phyloP scores from a whole-genome alignment of 2,329 filamentous ascomycete genomes.

The Calonectria naviculata region DNA sequence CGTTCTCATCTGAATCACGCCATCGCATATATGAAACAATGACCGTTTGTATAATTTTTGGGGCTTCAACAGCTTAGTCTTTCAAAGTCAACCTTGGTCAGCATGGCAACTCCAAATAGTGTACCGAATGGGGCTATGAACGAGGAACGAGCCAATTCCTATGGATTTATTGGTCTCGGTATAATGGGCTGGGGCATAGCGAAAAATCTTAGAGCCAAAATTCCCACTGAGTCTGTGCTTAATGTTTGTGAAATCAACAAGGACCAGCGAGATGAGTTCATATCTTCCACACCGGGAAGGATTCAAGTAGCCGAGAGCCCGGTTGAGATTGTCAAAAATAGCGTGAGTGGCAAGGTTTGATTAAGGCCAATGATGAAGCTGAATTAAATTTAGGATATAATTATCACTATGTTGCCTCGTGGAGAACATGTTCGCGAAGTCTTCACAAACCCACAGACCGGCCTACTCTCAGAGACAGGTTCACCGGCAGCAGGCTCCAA shows the following conservation, averaged over 20 bases:
- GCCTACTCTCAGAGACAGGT: constrained; percentile 10
- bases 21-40: no score
- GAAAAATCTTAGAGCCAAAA: constrained; percentile 43
- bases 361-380: no score
- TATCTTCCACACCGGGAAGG: no score
- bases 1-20: no score
- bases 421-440: constrained; percentile 13
- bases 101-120: no score
- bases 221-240: constrained; percentile 37
- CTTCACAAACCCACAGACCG: constrained; percentile 2
- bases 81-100: no score
- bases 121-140: no score
- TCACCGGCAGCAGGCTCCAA: background rate
- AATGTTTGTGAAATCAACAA: constrained; percentile 42
- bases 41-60: no score
- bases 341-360: no score
- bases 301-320: background rate
- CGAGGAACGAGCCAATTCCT: background rate
- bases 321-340: background rate
- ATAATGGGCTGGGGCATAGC: constrained; percentile 51
- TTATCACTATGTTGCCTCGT: constrained; percentile 23
- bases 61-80: no score
- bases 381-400: background rate
- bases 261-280: background rate
- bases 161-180: constrained; percentile 37